Evolutionary conservation across 495 filamentous ascomycete species (phyloP).

Genomic region (Podospora fimiseda): DNA sequence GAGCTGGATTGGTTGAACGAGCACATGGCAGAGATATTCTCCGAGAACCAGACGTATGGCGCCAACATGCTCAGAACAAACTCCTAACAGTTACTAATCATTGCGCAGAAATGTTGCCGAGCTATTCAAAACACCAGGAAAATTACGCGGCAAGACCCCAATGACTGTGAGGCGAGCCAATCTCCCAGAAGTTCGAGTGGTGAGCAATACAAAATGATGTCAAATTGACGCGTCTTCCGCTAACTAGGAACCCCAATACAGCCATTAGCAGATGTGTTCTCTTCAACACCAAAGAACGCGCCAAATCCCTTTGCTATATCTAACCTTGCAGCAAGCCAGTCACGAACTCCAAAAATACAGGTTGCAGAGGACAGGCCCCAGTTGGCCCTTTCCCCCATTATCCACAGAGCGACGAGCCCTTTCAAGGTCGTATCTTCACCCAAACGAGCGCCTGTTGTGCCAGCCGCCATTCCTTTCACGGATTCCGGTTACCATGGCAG

Average conservation of each 20-base stretch:
- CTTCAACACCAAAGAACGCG: constrained; percentile 39
- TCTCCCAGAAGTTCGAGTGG: constrained; percentile 58
- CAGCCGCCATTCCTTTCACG: constrained; percentile 23
- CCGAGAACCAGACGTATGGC: constrained; percentile 71
- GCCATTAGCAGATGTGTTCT: constrained; percentile 81
- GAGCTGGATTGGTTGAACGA: constrained; percentile 96
- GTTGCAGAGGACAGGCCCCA: constrained; percentile 28
- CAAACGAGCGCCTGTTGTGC: constrained; percentile 11
- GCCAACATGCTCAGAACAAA: not conserved
- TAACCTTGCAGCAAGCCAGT: constrained; percentile 20
- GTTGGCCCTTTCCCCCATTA: constrained; percentile 2
- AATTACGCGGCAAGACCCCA: constrained; percentile 88
- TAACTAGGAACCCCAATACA: constrained; percentile 33
- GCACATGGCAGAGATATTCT: constrained; percentile 93
- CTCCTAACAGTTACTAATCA: not conserved
- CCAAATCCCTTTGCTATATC: constrained; percentile 41
- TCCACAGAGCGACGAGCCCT: constrained; percentile 23
- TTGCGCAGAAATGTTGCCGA: constrained; percentile 70
- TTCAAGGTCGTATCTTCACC: constrained; percentile 15
- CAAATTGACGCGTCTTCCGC: constrained; percentile 3
- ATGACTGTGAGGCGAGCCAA: constrained; percentile 69
- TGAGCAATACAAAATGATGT: constrained; percentile 34
- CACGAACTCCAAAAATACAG: constrained; percentile 33
- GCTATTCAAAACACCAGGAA: constrained; percentile 93
- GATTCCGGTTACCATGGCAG: constrained; percentile 85